Base-by-base conservation (phyloP, 2,329 filamentous ascomycete species). In the Amphichorda felina region DNA sequence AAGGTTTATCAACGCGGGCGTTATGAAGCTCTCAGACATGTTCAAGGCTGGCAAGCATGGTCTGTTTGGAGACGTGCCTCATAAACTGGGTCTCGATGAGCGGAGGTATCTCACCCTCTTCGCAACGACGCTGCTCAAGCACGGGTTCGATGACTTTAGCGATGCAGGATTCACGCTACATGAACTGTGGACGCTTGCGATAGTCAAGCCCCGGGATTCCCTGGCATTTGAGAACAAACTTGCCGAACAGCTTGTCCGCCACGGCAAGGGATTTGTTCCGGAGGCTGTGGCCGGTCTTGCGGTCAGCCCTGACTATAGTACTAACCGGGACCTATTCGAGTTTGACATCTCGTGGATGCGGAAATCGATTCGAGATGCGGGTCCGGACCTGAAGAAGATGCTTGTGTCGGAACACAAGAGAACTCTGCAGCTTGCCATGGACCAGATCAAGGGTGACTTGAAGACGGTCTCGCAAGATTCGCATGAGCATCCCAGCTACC, bases 371-470 rank as follows among this genome's bases (percentile, higher is more conserved):
- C 61, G 63, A 8, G 53, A 57, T 37, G 57, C 60, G 13, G 56
- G 53, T 11, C 45, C 53, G 2, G 44, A 45, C 13, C 46, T 54
- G 5, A 57, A 53, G 36, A 61, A 53, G 33, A 46, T 52, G 5
- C 47, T 67, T 9, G 48, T 59, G 8, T 40, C 52, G 1, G 60
- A 68, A 10, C 65, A 63, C 43, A 54, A 59, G 1, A 61, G 57
- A 35, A 56, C 57, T 1, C 48, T 77, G 9, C 59, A 56, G 32
- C 41, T 51, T 14, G 60, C 59, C 9, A 75, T 75, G 72, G 60
- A 67, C 15, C 66, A 68, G 43, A 68, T 76, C 43, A 70, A 65
- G 41, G 44, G 51, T 13, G 68, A 76, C 42, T 51, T 77, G 10
- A 57, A 51, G 29, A 47, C 52, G 0, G 44, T 66, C 16, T 50